Base-by-base conservation (phyloP, 768 basidiomycete genomes). In the Rhizopogon rudus region DNA sequence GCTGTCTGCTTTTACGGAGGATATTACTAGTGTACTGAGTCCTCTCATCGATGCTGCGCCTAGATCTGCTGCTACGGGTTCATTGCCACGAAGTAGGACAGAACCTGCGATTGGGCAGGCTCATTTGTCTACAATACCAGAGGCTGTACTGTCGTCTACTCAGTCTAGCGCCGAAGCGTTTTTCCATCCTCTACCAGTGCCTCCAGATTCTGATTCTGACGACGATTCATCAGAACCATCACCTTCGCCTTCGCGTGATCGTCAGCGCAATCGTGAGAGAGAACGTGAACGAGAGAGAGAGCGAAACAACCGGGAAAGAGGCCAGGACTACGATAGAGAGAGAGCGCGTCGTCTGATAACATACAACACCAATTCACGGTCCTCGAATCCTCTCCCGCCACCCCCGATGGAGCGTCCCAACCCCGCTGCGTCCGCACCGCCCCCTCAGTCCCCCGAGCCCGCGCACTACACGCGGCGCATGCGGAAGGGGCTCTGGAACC, bases 401-500 rank as follows among this genome's bases (percentile, higher is more conserved):
- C 68, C 68, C 1, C 68, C 68, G 8, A 39, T 63, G 16, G 70
- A 71, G 48, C 66, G 64, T 6, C 39, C 61, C 0, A 54, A 22
- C 39, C 50, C 46, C 0, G 70, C 68, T n/a, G 58, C 60, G 8
- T 65, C 72, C 4, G 57, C 65, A 6, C 63, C 65, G 20, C 70
- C 67, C 0, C 51, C 41, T 0, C 70, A 71, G 44, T 67, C 65
- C 37, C 61, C 67, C 7, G 64, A 69, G 44, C 73, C 72, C 12
- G 57, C 66, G 16, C 54, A 54, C 20, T 66, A 69, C 52, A 51
- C 69, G 33, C 63, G 57, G 57, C 71, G 75, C 55, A 51, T 74
- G 8, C 83, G 87, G 17, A 69, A 69, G 35, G 88, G 88, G 1
- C 82, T 73, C 60, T 91, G 88, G 88, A 91, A 91, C 60, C 64